Percentiles rank a stretch among this genome's conserved stretches.
Conservation (phyloP, 805 yeast genomes). For the Blastobotrys chiropterorum region DNA sequence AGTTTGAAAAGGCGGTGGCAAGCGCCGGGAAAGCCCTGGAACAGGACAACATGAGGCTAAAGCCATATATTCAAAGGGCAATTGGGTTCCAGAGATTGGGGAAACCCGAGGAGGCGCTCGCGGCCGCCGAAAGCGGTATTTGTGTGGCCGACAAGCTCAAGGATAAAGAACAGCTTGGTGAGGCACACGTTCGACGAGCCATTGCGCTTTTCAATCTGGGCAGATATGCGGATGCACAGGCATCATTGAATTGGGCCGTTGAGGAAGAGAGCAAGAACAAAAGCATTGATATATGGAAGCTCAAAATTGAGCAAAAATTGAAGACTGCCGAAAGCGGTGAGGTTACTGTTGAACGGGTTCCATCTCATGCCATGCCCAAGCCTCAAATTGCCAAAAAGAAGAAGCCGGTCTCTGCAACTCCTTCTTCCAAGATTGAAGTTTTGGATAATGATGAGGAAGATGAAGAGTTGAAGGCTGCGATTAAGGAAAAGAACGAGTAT, state of each 20-base stretch:
- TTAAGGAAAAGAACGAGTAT: background rate
- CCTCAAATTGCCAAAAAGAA: background rate
- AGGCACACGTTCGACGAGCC: slow-evolving; percentile 31
- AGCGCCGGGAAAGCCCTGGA: slow-evolving; percentile 2
- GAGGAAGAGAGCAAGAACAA: slow-evolving; percentile 16
- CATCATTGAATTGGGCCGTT: slow-evolving; percentile 20
- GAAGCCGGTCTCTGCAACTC: background rate
- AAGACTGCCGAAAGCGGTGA: slow-evolving; percentile 4
- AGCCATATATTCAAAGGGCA: slow-evolving; percentile 11
- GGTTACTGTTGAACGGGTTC: background rate
- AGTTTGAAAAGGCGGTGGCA: slow-evolving; percentile 1
- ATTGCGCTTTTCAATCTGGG: slow-evolving; percentile 23
- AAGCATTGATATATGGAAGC: slow-evolving; percentile 17
- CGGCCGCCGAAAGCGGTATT: slow-evolving; percentile 18
- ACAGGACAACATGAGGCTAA: background rate
- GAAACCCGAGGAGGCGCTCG: slow-evolving; percentile 16
- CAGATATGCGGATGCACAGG: slow-evolving; percentile 23
- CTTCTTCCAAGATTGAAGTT: background rate
- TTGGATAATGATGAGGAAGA: background rate
- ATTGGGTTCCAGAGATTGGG: slow-evolving; percentile 19
- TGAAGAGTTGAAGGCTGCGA: background rate
- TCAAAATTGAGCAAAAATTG: slow-evolving; percentile 14
- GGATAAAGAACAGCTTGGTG: slow-evolving; percentile 16
- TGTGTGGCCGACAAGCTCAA: slow-evolving; percentile 15
- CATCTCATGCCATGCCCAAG: slow-evolving; percentile 1